phyloP scores from a whole-genome alignment of 2,329 filamentous ascomycete species.

The Cladophialophora bantiana region DNA sequence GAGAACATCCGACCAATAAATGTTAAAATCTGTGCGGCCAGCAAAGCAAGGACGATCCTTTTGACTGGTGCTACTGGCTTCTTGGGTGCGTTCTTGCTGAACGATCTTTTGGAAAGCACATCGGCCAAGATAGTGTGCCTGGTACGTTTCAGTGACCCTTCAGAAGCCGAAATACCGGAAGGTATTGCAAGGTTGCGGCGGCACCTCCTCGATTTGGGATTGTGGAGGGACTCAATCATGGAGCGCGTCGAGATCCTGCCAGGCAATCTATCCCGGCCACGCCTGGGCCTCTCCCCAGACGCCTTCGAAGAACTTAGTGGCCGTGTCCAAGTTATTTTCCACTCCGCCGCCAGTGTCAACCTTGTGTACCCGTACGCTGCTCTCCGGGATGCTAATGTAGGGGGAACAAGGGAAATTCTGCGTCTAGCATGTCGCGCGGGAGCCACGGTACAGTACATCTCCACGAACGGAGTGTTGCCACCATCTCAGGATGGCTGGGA shows the following conservation, averaged over 20 bases:
- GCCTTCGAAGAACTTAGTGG: constrained; percentile 70
- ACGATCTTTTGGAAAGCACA: constrained; percentile 71
- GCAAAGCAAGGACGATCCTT: constrained; percentile 72
- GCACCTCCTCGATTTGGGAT: constrained; percentile 77
- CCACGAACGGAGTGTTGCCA: constrained; percentile 80
- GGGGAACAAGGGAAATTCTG: constrained; percentile 78
- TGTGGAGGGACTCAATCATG: constrained; percentile 79
- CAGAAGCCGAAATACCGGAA: constrained; percentile 67
- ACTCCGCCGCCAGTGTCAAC: constrained; percentile 80
- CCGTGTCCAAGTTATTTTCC: constrained; percentile 75
- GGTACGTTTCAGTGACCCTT: constrained; percentile 74
- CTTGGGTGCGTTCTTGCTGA: constrained; percentile 75
- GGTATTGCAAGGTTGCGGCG: constrained; percentile 76
- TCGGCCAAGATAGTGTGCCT: constrained; percentile 74
- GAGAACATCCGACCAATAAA: constrained; percentile 70
- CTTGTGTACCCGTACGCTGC: constrained; percentile 80
- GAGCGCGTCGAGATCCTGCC: constrained; percentile 79
- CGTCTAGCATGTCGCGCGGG: constrained; percentile 71
- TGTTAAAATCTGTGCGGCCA: constrained; percentile 64
- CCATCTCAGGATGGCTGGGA: constrained; percentile 73
- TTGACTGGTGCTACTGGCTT: constrained; percentile 80
- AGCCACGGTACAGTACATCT: constrained; percentile 78
- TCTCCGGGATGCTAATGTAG: constrained; percentile 75
- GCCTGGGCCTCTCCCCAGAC: constrained; percentile 71
- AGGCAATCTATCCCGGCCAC: constrained; percentile 73